Conservation (phyloP, 208 protist species). For the Trypanosomatidae sp. region DNA sequence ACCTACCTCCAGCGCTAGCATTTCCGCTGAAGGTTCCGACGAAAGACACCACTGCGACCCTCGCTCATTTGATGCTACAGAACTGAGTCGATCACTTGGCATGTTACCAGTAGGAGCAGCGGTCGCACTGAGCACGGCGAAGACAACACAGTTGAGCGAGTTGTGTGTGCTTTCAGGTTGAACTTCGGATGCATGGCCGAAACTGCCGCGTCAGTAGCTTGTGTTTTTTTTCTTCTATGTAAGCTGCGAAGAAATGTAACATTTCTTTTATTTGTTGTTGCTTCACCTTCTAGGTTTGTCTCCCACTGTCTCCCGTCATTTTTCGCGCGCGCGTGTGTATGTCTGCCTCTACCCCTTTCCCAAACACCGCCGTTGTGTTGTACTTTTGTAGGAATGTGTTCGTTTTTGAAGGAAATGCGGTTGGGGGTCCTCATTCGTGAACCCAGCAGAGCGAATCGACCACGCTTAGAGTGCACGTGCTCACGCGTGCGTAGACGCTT, state of each 20-base stretch:
- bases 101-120: neutral
- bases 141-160: constrained; percentile 1
- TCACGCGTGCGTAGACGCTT: neutral
- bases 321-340: neutral
- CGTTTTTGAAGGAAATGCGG: neutral
- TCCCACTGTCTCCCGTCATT: neutral
- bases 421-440: no score
- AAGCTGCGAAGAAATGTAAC: constrained; percentile 3
- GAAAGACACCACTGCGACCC: constrained; percentile 45
- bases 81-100: constrained; percentile 23
- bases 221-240: constrained; percentile 5
- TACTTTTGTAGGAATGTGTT: neutral
- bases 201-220: neutral
- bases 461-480: neutral
- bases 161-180: neutral
- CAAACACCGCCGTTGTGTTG: neutral
- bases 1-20: constrained; percentile 82
- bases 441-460: neutral
- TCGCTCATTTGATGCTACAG: constrained; percentile 62
- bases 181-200: neutral
- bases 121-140: neutral
- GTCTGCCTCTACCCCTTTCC: neutral
- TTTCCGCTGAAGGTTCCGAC: constrained; percentile 55
- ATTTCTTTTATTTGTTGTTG: neutral
- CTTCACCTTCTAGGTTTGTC: neutral